phyloP scores from a whole-genome alignment of 2,329 filamentous ascomycete species.

The Chalaropsis thielavioides region DNA sequence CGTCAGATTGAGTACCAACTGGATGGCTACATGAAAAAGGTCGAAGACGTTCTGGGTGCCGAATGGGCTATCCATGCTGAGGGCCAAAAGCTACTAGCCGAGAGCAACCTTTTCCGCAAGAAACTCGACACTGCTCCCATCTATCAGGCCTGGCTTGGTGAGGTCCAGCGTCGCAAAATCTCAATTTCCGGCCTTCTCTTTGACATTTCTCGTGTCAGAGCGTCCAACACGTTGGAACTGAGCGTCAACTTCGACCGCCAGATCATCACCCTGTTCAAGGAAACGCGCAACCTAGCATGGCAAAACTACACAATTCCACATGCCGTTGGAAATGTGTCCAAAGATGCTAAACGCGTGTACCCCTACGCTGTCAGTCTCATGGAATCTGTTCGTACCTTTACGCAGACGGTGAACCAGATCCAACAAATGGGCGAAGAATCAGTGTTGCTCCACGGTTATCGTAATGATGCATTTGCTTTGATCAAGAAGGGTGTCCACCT shows the following conservation, averaged over 20 bases:
- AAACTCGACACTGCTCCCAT: constrained; percentile 90
- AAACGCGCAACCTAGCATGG: constrained; percentile 92
- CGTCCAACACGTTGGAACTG: constrained; percentile 76
- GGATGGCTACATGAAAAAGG: constrained; percentile 93
- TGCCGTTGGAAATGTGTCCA: constrained; percentile 85
- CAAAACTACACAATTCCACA: constrained; percentile 90
- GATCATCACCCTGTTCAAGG: constrained; percentile 95
- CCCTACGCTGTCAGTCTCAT: constrained; percentile 95
- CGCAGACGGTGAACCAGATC: constrained; percentile 77
- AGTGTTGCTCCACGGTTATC: constrained; percentile 76
- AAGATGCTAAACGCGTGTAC: constrained; percentile 97
- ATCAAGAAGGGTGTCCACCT: constrained; percentile 78
- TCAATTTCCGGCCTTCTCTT: constrained; percentile 88
- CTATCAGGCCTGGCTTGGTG: constrained; percentile 87
- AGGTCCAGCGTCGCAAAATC: constrained; percentile 76
- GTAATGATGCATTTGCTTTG: constrained; percentile 74
- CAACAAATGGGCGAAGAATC: constrained; percentile 74
- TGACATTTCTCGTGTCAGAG: constrained; percentile 71
- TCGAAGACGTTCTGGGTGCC: constrained; percentile 91
- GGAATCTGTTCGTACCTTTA: constrained; percentile 91
- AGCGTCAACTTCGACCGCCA: constrained; percentile 94
- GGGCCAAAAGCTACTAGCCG: constrained; percentile 81
- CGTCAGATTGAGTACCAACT: constrained; percentile 93
- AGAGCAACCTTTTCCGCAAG: constrained; percentile 86
- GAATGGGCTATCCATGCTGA: constrained; percentile 93